Evolutionary conservation across 208 protist species (phyloP).

Genomic region (Giardia duodenalis): DNA sequence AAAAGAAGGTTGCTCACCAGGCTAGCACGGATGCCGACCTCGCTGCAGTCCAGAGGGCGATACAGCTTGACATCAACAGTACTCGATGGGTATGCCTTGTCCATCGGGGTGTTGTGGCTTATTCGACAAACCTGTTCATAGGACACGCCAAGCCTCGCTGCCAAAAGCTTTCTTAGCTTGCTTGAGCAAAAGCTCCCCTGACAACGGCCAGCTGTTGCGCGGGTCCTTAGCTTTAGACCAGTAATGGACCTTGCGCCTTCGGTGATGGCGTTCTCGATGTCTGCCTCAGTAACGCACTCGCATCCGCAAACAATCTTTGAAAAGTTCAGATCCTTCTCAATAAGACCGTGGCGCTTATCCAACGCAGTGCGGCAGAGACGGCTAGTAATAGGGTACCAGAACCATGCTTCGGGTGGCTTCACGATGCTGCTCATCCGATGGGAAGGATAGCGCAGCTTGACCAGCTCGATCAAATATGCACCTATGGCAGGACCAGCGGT

Average conservation of each 20-base stretch:
- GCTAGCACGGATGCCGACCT: not conserved
- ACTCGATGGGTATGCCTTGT: not conserved
- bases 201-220: constrained; percentile 33
- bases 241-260: constrained; percentile 24
- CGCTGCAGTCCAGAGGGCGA: not conserved
- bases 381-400: not conserved
- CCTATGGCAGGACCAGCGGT: constrained; percentile 35
- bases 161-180: constrained; percentile 17
- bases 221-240: constrained; percentile 30
- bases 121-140: not conserved
- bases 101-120: not conserved
- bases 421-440: not conserved
- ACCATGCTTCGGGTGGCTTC: not conserved
- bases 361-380: constrained; percentile 2
- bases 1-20: not conserved
- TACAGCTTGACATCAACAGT: not conserved
- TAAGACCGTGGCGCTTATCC: not conserved
- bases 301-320: constrained; percentile 35
- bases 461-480: not conserved
- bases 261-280: constrained; percentile 34
- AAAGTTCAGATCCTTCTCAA: not conserved
- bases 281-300: constrained; percentile 33
- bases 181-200: constrained; percentile 34
- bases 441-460: not conserved
- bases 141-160: not conserved